Percentiles rank a stretch among this genome's conserved stretches.
These are phyloP conservation scores for Exophiala sp. DNA, from an alignment of 2,329 filamentous ascomycete species.

Conservation along the genomic window DNA sequence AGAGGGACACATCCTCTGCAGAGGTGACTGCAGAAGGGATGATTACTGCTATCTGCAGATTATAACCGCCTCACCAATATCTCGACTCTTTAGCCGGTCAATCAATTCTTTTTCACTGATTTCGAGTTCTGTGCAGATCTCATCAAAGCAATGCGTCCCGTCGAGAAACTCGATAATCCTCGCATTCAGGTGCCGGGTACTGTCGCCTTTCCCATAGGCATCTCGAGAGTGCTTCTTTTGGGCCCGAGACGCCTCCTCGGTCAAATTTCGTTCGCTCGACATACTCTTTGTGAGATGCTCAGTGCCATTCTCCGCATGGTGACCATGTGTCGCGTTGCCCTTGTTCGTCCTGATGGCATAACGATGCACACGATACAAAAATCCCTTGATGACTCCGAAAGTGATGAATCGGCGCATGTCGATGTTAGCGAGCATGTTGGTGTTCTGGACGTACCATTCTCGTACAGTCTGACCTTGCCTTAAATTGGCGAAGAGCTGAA, in stretches of 20 bases:
- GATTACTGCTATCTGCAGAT: conserved; percentile 38
- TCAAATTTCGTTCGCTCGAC: conserved; percentile 22
- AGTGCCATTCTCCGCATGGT: neutral
- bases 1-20: no score
- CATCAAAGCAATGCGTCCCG: conserved; percentile 49
- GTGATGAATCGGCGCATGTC: conserved; percentile 90
- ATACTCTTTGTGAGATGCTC: conserved; percentile 16
- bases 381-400: conserved; percentile 93
- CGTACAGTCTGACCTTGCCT: conserved; percentile 78
- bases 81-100: conserved; percentile 40
- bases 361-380: conserved; percentile 88
- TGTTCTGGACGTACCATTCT: conserved; percentile 78
- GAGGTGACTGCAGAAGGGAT: no score
- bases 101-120: conserved; percentile 47
- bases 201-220: conserved; percentile 2
- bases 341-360: conserved; percentile 62
- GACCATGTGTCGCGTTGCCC: neutral
- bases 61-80: conserved; percentile 42
- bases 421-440: conserved; percentile 68
- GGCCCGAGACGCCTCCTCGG: conserved; percentile 6
- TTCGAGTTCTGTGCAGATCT: conserved; percentile 50
- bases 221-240: conserved; percentile 7
- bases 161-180: conserved; percentile 42
- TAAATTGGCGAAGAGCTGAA: conserved; percentile 82
- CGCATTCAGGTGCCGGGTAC: conserved; percentile 10